A percentile compares a stretch with the other conserved stretches of the same genome.
phyloP scores from a whole-genome alignment of 2,329 filamentous ascomycete species.

The Plectosphaerella plurivora region DNA sequence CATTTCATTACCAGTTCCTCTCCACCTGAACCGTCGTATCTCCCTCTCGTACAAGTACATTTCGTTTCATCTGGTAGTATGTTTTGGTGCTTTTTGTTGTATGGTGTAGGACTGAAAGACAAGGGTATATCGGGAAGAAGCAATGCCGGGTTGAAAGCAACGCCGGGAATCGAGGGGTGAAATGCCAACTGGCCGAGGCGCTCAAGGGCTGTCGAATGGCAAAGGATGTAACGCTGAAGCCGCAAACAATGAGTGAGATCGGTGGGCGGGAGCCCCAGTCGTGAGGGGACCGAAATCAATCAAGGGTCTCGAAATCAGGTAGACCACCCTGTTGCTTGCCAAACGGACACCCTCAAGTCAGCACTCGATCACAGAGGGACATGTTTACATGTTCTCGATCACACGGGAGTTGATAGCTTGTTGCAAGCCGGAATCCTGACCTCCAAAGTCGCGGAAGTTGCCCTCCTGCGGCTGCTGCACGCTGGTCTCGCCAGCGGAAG shows the following conservation, averaged over 20 bases:
- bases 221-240: neutral
- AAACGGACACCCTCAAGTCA: constrained; percentile 8
- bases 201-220: neutral
- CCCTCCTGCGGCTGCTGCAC: constrained; percentile 35
- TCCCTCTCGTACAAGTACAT: neutral
- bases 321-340: constrained; percentile 12
- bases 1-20: too few relatives aligned
- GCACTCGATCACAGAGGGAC: constrained; percentile 5
- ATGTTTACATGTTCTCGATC: constrained; percentile 75
- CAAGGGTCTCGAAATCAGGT: constrained; percentile 2
- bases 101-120: neutral
- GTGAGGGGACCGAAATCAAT: neutral
- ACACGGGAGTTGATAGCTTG: constrained; percentile 76
- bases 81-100: neutral
- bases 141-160: neutral
- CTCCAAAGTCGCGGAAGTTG: constrained; percentile 46
- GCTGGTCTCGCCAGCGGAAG: constrained; percentile 26
- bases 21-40: too few relatives aligned
- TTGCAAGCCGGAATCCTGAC: constrained; percentile 62
- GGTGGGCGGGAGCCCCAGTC: neutral
- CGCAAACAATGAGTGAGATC: neutral
- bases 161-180: neutral
- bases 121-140: neutral
- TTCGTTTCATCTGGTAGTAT: neutral
- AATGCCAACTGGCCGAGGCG: neutral